These are phyloP conservation scores for Cutaneotrichosporon spelunceum DNA, from an alignment of 1,284 basidiomycete species.

Conservation along the genomic window DNA sequence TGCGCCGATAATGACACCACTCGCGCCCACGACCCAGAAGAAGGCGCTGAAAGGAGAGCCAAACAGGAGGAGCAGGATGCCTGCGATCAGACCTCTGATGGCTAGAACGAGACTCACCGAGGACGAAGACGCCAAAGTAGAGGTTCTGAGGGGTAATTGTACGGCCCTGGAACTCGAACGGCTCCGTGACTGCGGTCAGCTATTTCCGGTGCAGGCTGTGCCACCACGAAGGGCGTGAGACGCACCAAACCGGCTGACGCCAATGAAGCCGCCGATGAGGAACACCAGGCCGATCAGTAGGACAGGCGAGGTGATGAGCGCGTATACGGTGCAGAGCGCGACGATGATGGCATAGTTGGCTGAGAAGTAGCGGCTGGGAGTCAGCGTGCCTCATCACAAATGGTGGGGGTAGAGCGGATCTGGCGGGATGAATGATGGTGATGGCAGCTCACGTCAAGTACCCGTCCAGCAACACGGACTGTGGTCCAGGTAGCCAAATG, in stretches of 20 bases:
- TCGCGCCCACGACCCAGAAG: constrained; percentile 52
- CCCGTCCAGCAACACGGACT: no score
- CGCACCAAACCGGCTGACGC: constrained; percentile 87
- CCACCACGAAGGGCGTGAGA: constrained; percentile 18
- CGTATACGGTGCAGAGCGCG: constrained; percentile 78
- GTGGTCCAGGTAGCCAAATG: no score
- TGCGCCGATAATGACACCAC: constrained; percentile 53
- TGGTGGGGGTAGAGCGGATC: constrained; percentile 1
- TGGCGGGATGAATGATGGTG: not conserved
- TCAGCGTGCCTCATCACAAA: not conserved
- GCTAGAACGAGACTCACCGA: constrained; percentile 34
- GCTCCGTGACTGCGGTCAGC: constrained; percentile 37
- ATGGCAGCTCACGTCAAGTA: not conserved
- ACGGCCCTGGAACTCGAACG: constrained; percentile 54
- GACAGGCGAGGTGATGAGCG: constrained; percentile 74
- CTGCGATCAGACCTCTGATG: constrained; percentile 20
- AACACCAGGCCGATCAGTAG: constrained; percentile 82
- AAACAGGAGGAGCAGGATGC: constrained; percentile 50
- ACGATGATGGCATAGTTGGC: constrained; percentile 88
- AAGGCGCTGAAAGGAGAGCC: constrained; percentile 51
- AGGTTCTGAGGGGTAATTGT: constrained; percentile 57
- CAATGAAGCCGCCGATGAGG: constrained; percentile 84
- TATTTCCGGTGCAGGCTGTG: constrained; percentile 1
- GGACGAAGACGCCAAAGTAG: constrained; percentile 60
- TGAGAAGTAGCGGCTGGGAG: constrained; percentile 83